These are phyloP conservation scores for Lonicera japonica DNA, from an alignment of 129 eudicot species.

Conservation along the genomic window DNA sequence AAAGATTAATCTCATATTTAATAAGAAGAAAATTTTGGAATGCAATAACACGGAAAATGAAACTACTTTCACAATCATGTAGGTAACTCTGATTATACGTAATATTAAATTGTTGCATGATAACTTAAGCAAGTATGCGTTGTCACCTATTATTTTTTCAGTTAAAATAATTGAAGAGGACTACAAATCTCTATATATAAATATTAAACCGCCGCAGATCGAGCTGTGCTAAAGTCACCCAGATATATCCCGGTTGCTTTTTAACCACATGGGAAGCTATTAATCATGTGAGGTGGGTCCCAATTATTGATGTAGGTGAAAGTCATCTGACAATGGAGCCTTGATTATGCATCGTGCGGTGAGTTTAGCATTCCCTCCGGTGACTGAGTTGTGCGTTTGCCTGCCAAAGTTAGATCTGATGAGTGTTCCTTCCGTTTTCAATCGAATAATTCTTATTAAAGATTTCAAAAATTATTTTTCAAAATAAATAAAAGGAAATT, in stretches of 20 bases:
- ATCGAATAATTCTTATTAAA: background rate
- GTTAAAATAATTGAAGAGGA: background rate
- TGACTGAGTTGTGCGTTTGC: background rate
- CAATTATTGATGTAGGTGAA: background rate
- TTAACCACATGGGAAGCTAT: background rate
- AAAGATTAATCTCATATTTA: too few species aligned
- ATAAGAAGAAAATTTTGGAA: too few species aligned
- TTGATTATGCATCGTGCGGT: background rate
- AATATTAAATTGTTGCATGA: background rate
- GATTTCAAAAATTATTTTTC: too few species aligned
- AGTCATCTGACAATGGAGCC: background rate
- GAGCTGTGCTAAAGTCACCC: background rate
- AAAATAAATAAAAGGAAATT: background rate
- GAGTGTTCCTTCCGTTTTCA: background rate
- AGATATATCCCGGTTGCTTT: background rate
- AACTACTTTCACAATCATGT: too few species aligned
- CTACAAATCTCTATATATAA: too few species aligned
- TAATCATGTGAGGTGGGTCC: constrained; percentile 1
- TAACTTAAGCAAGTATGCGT: background rate
- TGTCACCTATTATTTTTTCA: background rate
- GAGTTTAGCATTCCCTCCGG: too few species aligned
- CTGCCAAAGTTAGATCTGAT: background rate
- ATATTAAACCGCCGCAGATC: background rate
- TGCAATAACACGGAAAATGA: too few species aligned
- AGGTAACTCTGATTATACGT: background rate